These are phyloP conservation scores for Fusarium sp. DNA, from an alignment of 2,329 filamentous ascomycete genomes.

Conservation along the genomic window DNA sequence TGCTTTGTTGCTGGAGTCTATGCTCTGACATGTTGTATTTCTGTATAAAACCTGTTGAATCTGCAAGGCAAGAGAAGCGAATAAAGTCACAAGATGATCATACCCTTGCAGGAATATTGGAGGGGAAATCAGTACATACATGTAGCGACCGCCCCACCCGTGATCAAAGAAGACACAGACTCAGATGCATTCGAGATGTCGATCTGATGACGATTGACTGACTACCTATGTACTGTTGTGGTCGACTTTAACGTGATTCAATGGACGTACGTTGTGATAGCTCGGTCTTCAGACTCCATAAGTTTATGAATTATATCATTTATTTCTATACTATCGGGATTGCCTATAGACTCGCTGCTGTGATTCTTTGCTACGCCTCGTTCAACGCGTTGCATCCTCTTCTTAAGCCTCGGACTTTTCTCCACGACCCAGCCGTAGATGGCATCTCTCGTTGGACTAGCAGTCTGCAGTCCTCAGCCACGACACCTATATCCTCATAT, in stretches of 20 bases:
- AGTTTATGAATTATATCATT: neutral
- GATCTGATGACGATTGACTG: neutral
- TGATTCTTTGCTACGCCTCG: neutral
- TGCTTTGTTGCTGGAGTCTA: neutral
- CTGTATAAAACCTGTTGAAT: neutral
- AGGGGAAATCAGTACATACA: neutral
- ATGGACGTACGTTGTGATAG: neutral
- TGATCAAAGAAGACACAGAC: neutral
- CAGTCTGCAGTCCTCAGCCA: conserved; percentile 9
- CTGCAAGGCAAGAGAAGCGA: neutral
- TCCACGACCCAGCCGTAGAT: neutral
- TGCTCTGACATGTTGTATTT: neutral
- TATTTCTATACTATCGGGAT: neutral
- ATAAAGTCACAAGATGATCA: neutral
- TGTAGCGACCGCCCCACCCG: neutral
- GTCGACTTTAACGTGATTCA: neutral
- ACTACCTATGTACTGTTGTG: neutral
- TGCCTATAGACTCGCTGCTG: neutral
- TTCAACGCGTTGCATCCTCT: neutral
- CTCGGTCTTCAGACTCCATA: neutral
- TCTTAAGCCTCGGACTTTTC: neutral
- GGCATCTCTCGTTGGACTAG: neutral
- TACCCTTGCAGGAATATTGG: neutral
- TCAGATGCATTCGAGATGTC: neutral
- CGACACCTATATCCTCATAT: conserved; percentile 26